Evolutionary conservation across 805 yeast genomes (phyloP).

Genomic region (Monosporozyma unispora): DNA sequence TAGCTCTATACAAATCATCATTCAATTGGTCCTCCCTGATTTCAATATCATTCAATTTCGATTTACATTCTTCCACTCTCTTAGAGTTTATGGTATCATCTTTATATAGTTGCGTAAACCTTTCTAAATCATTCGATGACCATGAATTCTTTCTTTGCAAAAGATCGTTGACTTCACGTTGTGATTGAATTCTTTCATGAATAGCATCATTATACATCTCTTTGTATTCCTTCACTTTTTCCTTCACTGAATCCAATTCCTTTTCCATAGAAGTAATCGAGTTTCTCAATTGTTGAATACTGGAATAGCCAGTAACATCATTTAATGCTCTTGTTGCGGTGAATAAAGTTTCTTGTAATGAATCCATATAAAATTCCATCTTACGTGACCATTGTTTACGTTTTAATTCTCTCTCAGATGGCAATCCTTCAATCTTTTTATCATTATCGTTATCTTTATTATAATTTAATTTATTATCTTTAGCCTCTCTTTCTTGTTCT

Average conservation of each 20-base stretch:
- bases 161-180: constrained; percentile 78
- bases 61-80: constrained; percentile 44
- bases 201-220: constrained; percentile 50
- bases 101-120: constrained; percentile 73
- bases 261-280: constrained; percentile 50
- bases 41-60: constrained; percentile 46
- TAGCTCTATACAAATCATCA: constrained; percentile 60
- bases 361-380: constrained; percentile 42
- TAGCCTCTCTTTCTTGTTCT: constrained; percentile 31
- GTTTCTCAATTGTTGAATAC: constrained; percentile 62
- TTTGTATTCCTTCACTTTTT: constrained; percentile 41
- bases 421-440: constrained; percentile 32
- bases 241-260: constrained; percentile 41
- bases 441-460: constrained; percentile 30
- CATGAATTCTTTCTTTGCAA: constrained; percentile 78
- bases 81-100: constrained; percentile 70
- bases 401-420: constrained; percentile 37
- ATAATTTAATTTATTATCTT: constrained; percentile 27
- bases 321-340: constrained; percentile 64
- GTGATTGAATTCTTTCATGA: constrained; percentile 55
- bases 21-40: constrained; percentile 58
- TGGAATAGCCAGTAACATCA: constrained; percentile 85
- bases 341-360: constrained; percentile 47
- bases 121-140: constrained; percentile 69
- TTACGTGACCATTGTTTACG: constrained; percentile 35